A percentile compares a stretch with the other conserved stretches of the same genome.
These are phyloP conservation scores for Jamesozyma lodderae DNA, from an alignment of 805 yeast species.

Conservation along the genomic window DNA sequence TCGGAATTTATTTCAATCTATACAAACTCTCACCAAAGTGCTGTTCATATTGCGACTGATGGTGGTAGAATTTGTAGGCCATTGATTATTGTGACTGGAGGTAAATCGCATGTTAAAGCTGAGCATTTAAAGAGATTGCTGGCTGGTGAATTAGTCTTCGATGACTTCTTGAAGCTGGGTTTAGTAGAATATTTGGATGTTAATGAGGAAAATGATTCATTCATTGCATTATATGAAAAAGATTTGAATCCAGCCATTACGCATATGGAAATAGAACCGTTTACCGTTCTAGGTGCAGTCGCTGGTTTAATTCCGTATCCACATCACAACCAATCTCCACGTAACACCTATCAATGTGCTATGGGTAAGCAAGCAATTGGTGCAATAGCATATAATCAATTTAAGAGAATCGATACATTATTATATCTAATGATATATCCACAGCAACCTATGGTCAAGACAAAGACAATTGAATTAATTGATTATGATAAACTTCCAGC, in stretches of 20 bases:
- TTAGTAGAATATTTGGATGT: constrained; percentile 93
- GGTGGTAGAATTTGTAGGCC: constrained; percentile 99
- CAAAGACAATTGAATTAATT: constrained; percentile 90
- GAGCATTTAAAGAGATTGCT: constrained; percentile 57
- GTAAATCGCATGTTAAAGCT: constrained; percentile 59
- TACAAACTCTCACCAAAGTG: constrained; percentile 78
- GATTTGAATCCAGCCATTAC: constrained; percentile 50
- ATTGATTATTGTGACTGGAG: constrained; percentile 73
- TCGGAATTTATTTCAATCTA: constrained; percentile 89
- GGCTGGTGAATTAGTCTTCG: constrained; percentile 73
- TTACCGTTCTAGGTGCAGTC: constrained; percentile 96
- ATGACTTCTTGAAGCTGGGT: constrained; percentile 78
- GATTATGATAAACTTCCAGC: constrained; percentile 96
- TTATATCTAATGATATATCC: constrained; percentile 96
- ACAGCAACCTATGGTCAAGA: constrained; percentile 98
- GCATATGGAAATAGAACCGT: constrained; percentile 93
- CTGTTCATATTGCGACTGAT: constrained; percentile 97
- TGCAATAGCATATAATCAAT: constrained; percentile 95
- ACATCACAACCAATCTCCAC: constrained; percentile 98
- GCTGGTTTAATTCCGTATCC: constrained; percentile 99
- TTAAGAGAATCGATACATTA: constrained; percentile 88
- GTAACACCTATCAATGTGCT: constrained; percentile 98
- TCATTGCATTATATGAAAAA: constrained; percentile 83
- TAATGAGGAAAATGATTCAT: constrained; percentile 92
- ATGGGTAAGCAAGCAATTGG: constrained; percentile 99